Evolutionary conservation across 345 rosid species (phyloP), one percentile per base, ranked within the genome.

Genomic region (Erysimum cheiranthoides): DNA sequence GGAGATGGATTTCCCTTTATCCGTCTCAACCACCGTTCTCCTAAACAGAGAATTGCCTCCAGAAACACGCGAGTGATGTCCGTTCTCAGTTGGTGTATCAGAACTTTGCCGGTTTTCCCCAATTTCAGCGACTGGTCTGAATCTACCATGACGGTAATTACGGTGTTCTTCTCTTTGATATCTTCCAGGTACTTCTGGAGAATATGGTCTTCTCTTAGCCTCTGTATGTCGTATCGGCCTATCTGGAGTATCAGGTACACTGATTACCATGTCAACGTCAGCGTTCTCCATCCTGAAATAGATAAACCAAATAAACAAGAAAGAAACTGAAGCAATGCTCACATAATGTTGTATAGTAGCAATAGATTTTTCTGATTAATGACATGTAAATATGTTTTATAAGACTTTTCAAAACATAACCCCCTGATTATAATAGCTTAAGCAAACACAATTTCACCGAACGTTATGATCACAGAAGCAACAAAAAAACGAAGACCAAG

Each of bases 231-330:
- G 66, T 42, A 62, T 77, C 2, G 80, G 28, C 72, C 96, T 90
- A 61, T 94, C 97, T 51, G 98, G 98, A 68, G 95, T 89, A 64
- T 94, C 95, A 21, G 92, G 97, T 68, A 90, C 74, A 21, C 81
- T 90, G 40, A 81, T 74, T 14, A 89, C 74, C 64, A 70, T 75
- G 56, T 94, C 95, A 81, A 84, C 73, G 66, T 92, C 90, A 87
- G 80, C 67, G 49, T 90, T 88, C 61, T 93, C 97, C 98, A 89
- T 91, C 76, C 79, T 74, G 68, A 74, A 73, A 54, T 61, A 54
- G 27, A 14, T 14, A 45, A 34, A 49, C 6, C 47, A 50, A 36
- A 36, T 6, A 27, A 28, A 30, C 61, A 60, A 12, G 5, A 34
- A 12, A 43, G 13, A 57, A 28, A 36, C 0, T 34, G 6, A 61